phyloP scores from a whole-genome alignment of 306 rosid species.

The Cucurbita pepo region DNA sequence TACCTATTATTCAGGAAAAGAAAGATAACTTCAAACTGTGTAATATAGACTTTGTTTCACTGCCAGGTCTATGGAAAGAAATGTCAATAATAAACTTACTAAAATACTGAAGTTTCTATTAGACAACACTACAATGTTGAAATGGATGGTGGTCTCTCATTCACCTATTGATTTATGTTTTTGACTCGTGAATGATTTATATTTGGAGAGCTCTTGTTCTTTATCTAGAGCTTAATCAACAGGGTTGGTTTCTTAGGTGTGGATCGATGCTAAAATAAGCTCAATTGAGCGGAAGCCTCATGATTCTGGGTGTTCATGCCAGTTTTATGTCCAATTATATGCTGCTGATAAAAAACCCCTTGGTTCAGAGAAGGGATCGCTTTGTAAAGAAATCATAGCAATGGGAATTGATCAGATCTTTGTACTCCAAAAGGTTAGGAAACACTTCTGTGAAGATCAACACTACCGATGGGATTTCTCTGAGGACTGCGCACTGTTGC shows the following conservation, averaged over 20 bases:
- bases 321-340: constrained; percentile 54
- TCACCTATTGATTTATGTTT: not conserved
- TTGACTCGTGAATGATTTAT: not conserved
- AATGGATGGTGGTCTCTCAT: not conserved
- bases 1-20: not conserved
- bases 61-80: not conserved
- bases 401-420: constrained; percentile 46
- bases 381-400: constrained; percentile 32
- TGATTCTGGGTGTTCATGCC: constrained; percentile 49
- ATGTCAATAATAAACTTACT: not conserved
- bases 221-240: constrained; percentile 4
- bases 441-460: constrained; percentile 27
- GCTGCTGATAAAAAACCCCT: constrained; percentile 62
- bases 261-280: constrained; percentile 73
- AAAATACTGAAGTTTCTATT: not conserved
- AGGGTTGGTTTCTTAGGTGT: constrained; percentile 26
- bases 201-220: constrained; percentile 2
- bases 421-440: constrained; percentile 55
- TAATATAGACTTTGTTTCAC: not conserved
- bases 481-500: constrained; percentile 41
- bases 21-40: not conserved
- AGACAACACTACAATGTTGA: not conserved
- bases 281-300: constrained; percentile 76
- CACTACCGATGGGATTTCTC: constrained; percentile 60
- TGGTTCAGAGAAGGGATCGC: constrained; percentile 53